A percentile compares a stretch with the other conserved stretches of the same genome.
phyloP scores from a whole-genome alignment of 169 alveolate species.

The Eimeria brunetti region DNA sequence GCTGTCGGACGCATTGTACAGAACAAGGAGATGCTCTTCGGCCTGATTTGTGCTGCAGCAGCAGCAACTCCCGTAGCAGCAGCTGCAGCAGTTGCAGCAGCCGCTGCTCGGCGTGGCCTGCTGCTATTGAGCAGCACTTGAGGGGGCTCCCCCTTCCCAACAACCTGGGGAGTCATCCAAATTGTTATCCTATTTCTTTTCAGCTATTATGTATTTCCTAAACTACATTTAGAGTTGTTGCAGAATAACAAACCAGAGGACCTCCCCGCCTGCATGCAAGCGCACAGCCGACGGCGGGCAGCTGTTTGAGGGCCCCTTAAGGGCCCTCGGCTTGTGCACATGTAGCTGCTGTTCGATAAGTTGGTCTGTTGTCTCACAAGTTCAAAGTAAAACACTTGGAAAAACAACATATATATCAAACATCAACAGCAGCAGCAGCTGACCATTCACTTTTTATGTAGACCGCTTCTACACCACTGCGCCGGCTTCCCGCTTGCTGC shows the following conservation, averaged over 20 bases:
- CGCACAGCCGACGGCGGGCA: conserved; percentile 27
- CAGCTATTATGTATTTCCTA: not conserved
- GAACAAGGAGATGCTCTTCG: not conserved
- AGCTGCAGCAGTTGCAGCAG: not conserved
- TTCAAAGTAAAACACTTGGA: not conserved
- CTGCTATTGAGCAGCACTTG: not conserved
- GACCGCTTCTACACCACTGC: not conserved
- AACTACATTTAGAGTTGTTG: not conserved
- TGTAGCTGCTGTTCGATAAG: not conserved
- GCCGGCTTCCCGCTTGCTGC: not conserved
- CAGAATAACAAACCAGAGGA: not conserved
- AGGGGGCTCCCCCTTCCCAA: not conserved
- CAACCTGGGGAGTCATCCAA: not conserved
- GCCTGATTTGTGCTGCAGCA: not conserved
- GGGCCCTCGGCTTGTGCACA: not conserved
- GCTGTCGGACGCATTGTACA: not conserved
- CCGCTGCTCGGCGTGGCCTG: not conserved
- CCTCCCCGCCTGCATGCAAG: not conserved
- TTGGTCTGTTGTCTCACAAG: not conserved
- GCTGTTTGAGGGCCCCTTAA: not conserved
- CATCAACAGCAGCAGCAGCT: not conserved
- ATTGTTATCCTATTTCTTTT: not conserved
- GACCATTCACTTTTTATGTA: not conserved
- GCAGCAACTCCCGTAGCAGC: not conserved
- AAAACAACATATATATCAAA: not conserved